These are phyloP conservation scores for Bipolaris bicolor DNA, from an alignment of 2,329 filamentous ascomycete species.

Conservation along the genomic window DNA sequence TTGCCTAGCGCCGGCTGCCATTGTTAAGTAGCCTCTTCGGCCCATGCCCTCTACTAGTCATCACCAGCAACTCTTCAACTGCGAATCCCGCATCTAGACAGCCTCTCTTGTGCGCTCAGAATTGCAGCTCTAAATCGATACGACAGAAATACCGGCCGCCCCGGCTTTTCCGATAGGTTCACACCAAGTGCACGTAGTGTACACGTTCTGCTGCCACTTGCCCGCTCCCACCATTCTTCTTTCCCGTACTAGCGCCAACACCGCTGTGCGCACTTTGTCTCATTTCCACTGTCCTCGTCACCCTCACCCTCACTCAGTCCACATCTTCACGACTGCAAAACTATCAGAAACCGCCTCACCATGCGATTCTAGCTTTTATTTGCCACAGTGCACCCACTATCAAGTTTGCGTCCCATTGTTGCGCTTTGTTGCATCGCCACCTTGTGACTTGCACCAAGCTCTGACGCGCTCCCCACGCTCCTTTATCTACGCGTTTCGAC, in stretches of 20 bases:
- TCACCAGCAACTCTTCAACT: conserved; percentile 5
- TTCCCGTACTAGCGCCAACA: conserved; percentile 20
- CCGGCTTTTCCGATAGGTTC: background rate
- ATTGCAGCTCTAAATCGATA: background rate
- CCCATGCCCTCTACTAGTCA: background rate
- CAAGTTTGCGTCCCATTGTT: background rate
- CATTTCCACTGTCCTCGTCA: conserved; percentile 15
- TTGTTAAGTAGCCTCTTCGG: conserved; percentile 20
- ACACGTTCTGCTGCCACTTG: conserved; percentile 5
- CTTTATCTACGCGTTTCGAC: conserved; percentile 15
- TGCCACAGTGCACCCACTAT: conserved; percentile 1
- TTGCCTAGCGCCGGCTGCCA: conserved; percentile 21
- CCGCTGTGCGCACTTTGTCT: conserved; percentile 20
- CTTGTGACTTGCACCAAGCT: conserved; percentile 14
- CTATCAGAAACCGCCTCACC: background rate
- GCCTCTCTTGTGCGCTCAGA: background rate
- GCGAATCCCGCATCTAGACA: background rate
- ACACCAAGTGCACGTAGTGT: background rate
- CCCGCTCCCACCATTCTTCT: conserved; percentile 13
- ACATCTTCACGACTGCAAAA: conserved; percentile 4
- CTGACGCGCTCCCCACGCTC: conserved; percentile 27
- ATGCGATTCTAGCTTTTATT: conserved; percentile 18
- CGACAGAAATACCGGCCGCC: background rate
- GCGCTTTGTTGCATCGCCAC: conserved; percentile 17
- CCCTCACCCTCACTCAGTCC: background rate